These are phyloP conservation scores for Pseudonitzschia multiseries DNA, from an alignment of 108 stramenopile genomes.

Conservation along the genomic window DNA sequence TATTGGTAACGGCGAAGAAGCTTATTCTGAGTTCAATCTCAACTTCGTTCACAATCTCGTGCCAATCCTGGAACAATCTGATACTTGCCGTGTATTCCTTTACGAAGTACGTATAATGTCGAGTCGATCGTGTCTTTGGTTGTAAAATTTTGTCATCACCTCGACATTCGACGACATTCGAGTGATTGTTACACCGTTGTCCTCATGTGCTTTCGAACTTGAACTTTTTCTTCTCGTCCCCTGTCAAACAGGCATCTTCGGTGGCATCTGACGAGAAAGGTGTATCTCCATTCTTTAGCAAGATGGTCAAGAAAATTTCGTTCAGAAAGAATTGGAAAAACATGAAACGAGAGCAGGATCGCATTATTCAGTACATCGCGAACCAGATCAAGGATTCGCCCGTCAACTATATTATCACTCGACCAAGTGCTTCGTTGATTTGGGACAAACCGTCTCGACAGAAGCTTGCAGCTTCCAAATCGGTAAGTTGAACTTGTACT, in stretches of 20 bases:
- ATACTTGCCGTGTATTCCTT: conserved; percentile 26
- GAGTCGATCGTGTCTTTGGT: not conserved
- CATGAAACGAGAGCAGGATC: conserved; percentile 34
- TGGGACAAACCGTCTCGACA: conserved; percentile 41
- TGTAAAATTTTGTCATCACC: not conserved
- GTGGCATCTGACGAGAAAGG: conserved; percentile 29
- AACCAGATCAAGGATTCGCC: conserved; percentile 9
- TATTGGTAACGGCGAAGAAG: conserved; percentile 5
- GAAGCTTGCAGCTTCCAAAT: conserved; percentile 52
- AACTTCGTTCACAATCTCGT: conserved; percentile 28
- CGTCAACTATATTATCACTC: conserved; percentile 41
- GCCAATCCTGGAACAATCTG: conserved; percentile 17
- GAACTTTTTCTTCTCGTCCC: conserved; percentile 3
- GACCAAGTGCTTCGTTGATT: conserved; percentile 35
- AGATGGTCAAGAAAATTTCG: conserved; percentile 35
- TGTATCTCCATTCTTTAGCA: conserved; percentile 35
- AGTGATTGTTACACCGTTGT: not conserved
- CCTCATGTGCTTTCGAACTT: not conserved
- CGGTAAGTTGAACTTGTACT: conserved; percentile 34
- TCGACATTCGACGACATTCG: too few species aligned
- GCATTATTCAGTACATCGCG: conserved; percentile 34
- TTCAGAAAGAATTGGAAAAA: conserved; percentile 17
- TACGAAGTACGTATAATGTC: conserved; percentile 21
- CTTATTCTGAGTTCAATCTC: conserved; percentile 10
- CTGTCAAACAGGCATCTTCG: conserved; percentile 35